Base-by-base conservation (phyloP, 1,284 basidiomycete genomes). In the Ceratobasidium theobromae region DNA sequence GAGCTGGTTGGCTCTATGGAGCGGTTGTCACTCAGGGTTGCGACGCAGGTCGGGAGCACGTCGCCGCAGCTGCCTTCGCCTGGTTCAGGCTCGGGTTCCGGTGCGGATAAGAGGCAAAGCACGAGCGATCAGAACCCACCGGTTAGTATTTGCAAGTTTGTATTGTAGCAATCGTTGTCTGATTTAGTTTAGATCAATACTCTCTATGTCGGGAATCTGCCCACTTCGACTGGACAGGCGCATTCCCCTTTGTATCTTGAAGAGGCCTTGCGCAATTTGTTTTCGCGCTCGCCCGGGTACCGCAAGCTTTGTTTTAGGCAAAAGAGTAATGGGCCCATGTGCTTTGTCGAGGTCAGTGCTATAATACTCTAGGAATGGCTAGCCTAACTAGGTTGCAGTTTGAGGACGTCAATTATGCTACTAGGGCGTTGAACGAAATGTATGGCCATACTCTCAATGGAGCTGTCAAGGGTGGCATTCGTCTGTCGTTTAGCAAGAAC, bases 281-380 rank as follows among this genome's bases (percentile, higher is more conserved):
- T 99, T 76, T 81, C 83, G 43, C 81, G 82, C 38, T 87, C 87
- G 45, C 83, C 85, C 1, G 95, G 95, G 3, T 99, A 88, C 78
- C 88, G 93, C 66, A 91, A 95, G 73, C 83, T 99, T 71, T 95
- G 89, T 72, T 98, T 95, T 81, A 83, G 94, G 67, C 93, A 96
- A 75, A 99, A 99, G 81, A 91, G 85, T 74, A 95, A 95, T 71
- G 93, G 95, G 1, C 94, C 95, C 3, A 97, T 97, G 95, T 98
- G 95, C 76, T 97, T 98, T 76, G 92, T 95, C 53, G 93, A 95
- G 85, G 89, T 92, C 75, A 55, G 79, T 76, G 9, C 45, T 58
- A 12, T 43, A 8, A 35, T 67, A 32, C 66, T 68, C 60, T 41
- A 30, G 11, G 67, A 23, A 23, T 18, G 25, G 64, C 8, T 23